Percentiles rank a stretch among this genome's conserved stretches.
These are phyloP conservation scores for Chaetomium cochliodes DNA, from an alignment of 495 filamentous ascomycete species.

Conservation along the genomic window DNA sequence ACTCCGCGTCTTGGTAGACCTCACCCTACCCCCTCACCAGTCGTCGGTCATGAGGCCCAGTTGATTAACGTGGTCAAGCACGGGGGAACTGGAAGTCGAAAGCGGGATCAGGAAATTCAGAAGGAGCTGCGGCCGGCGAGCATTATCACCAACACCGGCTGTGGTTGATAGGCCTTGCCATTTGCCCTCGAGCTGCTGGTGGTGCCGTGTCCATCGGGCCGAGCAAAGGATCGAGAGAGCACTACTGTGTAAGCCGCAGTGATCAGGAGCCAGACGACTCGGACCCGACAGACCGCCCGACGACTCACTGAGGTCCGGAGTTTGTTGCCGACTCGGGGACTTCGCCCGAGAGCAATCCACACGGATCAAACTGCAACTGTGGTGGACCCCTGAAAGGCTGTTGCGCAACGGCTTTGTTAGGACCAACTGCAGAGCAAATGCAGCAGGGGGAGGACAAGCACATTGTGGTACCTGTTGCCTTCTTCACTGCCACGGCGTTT, in stretches of 20 bases:
- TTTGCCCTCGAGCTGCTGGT: neutral
- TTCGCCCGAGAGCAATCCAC: neutral
- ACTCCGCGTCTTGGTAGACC: neutral
- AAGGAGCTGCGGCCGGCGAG: neutral
- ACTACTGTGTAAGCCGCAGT: neutral
- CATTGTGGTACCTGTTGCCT: neutral
- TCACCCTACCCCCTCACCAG: neutral
- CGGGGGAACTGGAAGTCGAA: neutral
- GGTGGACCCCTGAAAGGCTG: neutral
- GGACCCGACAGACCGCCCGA: constrained; percentile 1
- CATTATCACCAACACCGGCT: neutral
- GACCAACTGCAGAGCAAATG: neutral
- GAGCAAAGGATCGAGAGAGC: neutral
- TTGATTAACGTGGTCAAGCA: neutral
- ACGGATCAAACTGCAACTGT: constrained; percentile 14
- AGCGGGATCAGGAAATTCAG: neutral
- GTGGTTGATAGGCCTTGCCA: neutral
- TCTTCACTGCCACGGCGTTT: constrained; percentile 1
- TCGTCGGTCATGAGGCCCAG: neutral
- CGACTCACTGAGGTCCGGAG: neutral
- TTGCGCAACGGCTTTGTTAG: constrained; percentile 2
- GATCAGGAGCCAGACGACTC: neutral
- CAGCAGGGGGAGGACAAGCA: neutral
- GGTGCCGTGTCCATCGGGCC: neutral
- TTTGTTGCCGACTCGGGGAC: neutral